Base-by-base conservation (phyloP, 305 asterid genomes). In the Fraxinus platypoda region DNA sequence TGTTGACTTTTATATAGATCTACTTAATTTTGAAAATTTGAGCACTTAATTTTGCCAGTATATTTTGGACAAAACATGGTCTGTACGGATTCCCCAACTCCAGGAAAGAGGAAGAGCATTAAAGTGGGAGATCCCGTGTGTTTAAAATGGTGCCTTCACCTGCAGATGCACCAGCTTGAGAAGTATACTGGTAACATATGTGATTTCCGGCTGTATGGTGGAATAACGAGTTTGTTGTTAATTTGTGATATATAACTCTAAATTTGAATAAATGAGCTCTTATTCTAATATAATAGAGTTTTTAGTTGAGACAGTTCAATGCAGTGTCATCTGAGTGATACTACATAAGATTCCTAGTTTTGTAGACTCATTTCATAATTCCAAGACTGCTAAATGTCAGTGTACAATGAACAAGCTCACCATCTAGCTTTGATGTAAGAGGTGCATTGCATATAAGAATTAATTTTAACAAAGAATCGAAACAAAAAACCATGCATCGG, bases 31-130 rank as follows among this genome's bases (percentile, higher is more conserved):
- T 4, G 59, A 1, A 49, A 4, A 49, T 19, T 49, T 49, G 3
- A 1, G 4, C 34, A 25, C 15, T 7, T 30, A 3, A 38, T 78
- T 15, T 75, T 87, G 70, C 90, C 91, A 91, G 90, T 90, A 35
- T 93, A 90, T 78, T 91, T 93, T 59, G 96, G 94, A 78, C 91
- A 89, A 81, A 86, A 88, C 83, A 7, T 91, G 83, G 97, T 91
- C 2, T 91, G 93, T 78, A 33, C 26, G 0, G 90, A 91, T 49
- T 82, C 88, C 25, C 81, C 78, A 31, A 54, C 62, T 81, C 78
- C 73, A 74, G 91, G 90, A 74, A 81, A 82, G 31, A 84, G 81
- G 21, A 92, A 86, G 86, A 85, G 81, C 76, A 79, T 93, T 78
- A 86, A 89, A 86, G 91, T 91, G 26, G 96, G 94, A 80, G 94